A percentile compares a stretch with the other conserved stretches of the same genome.
These are phyloP conservation scores for Oryza punctata DNA, from an alignment of 176 grass and related monocot species.

Conservation along the genomic window DNA sequence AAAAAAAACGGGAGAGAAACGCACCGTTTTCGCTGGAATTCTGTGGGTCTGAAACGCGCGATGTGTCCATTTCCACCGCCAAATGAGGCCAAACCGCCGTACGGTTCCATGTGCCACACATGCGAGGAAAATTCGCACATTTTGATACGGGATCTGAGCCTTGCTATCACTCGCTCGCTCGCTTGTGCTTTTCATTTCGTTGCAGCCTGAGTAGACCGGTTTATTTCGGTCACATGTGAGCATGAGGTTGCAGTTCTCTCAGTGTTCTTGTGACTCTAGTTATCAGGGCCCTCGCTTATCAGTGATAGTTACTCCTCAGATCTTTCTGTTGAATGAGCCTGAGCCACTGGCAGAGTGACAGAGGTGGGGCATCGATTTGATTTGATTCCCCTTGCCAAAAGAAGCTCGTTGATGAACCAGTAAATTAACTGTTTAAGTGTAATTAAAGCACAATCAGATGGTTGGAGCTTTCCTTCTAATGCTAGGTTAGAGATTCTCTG, in stretches of 20 bases:
- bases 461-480: not conserved
- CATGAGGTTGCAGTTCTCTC: not conserved
- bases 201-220: not conserved
- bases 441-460: not conserved
- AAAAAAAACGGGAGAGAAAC: not conserved
- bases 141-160: slow-evolving; percentile 7
- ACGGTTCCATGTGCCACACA: not conserved
- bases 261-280: not conserved
- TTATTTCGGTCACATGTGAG: not conserved
- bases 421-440: not conserved
- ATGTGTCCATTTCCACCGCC: not conserved
- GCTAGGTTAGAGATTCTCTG: not conserved
- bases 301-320: not conserved
- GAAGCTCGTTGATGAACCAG: not conserved
- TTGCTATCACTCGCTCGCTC: not conserved
- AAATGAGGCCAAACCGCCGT: not conserved
- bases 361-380: not conserved
- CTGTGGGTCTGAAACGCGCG: not conserved
- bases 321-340: not conserved
- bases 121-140: not conserved
- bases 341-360: not conserved
- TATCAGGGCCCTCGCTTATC: slow-evolving; percentile 49
- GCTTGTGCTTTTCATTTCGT: not conserved
- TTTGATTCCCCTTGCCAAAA: not conserved
- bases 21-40: not conserved